phyloP scores from a whole-genome alignment of 1,284 basidiomycete species.

The Cerioporus squamosus region DNA sequence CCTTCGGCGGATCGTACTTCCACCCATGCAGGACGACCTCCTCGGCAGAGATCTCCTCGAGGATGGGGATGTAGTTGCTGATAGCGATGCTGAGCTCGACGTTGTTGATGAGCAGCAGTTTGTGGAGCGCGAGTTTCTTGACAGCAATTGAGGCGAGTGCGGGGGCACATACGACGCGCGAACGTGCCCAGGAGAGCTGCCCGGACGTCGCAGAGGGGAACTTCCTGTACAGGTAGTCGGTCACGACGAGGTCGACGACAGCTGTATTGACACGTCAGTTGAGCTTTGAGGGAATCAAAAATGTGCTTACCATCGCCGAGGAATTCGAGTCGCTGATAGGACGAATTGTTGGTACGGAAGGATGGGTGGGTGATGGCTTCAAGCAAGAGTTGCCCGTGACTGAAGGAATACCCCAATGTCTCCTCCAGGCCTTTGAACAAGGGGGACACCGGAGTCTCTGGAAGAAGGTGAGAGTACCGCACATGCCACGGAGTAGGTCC shows the following conservation, averaged over 20 bases:
- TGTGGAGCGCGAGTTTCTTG: slow-evolving; percentile 68
- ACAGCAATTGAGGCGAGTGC: slow-evolving; percentile 74
- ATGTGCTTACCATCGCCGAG: slow-evolving; percentile 75
- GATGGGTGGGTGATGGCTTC: slow-evolving; percentile 86
- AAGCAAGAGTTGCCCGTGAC: slow-evolving; percentile 60
- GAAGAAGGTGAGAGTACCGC: slow-evolving; percentile 46
- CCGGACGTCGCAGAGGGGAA: slow-evolving; percentile 75
- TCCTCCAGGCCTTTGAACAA: slow-evolving; percentile 64
- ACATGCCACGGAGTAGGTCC: slow-evolving; percentile 64
- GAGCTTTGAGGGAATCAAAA: neutral
- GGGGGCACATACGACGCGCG: slow-evolving; percentile 74
- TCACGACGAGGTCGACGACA: slow-evolving; percentile 76
- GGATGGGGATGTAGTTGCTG: slow-evolving; percentile 57
- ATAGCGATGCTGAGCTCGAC: slow-evolving; percentile 71
- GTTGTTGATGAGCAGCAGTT: slow-evolving; percentile 70
- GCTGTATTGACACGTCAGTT: slow-evolving; percentile 43
- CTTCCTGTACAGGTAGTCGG: slow-evolving; percentile 71
- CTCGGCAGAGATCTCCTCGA: slow-evolving; percentile 55
- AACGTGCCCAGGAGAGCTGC: slow-evolving; percentile 71
- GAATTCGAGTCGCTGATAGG: slow-evolving; percentile 85
- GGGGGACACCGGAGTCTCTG: slow-evolving; percentile 41
- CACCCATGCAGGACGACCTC: slow-evolving; percentile 74
- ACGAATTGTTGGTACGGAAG: slow-evolving; percentile 54
- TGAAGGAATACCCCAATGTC: slow-evolving; percentile 72
- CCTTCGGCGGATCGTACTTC: slow-evolving; percentile 85